These are phyloP conservation scores for Aspergillus uvarum DNA, from an alignment of 2,329 filamentous ascomycete species.

Conservation along the genomic window DNA sequence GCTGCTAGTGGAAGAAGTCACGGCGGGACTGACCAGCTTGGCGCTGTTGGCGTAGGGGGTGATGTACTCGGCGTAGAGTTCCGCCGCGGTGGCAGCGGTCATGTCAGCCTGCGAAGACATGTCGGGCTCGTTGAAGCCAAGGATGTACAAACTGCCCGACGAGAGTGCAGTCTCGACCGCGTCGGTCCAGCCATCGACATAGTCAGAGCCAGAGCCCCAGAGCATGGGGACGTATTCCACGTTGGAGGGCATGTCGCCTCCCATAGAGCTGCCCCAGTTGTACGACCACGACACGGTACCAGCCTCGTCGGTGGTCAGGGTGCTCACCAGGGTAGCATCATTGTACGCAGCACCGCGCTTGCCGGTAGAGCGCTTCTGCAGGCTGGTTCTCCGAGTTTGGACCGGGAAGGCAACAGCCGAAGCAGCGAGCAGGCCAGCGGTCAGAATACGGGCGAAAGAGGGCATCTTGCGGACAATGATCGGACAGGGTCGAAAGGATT, in stretches of 20 bases:
- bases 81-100: neutral
- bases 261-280: neutral
- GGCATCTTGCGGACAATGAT: no score
- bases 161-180: neutral
- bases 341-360: constrained; percentile 6
- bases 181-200: neutral
- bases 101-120: constrained; percentile 1
- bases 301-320: neutral
- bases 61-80: constrained; percentile 1
- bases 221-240: constrained; percentile 1
- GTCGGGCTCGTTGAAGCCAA: constrained; percentile 6
- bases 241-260: neutral
- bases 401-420: no score
- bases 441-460: no score
- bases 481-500: no score
- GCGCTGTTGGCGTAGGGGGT: neutral
- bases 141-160: neutral
- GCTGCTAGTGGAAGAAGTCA: neutral
- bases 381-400: no score
- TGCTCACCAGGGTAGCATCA: neutral
- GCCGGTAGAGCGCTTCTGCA: neutral
- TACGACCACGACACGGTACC: constrained; percentile 1
- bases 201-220: neutral
- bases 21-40: constrained; percentile 1
- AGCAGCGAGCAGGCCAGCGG: no score